Percentiles rank a stretch among this genome's conserved stretches.
Evolutionary conservation across 2,329 filamentous ascomycete genomes (phyloP).

Genomic region (Ophiostoma piceae): DNA sequence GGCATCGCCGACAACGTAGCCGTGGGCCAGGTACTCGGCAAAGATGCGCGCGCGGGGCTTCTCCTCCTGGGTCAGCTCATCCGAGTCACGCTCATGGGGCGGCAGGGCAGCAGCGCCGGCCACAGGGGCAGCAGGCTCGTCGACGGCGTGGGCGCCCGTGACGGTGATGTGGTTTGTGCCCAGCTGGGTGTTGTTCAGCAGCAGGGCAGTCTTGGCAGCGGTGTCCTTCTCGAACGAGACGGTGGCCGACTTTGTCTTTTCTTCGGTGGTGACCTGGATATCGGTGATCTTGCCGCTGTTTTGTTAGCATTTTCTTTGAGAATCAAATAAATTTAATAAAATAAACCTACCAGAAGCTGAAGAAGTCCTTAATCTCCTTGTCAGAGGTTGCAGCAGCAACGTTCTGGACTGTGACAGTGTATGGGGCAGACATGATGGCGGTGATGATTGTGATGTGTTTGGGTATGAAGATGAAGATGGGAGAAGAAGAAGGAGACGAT

Average conservation of each 20-base stretch:
- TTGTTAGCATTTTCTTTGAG: background rate
- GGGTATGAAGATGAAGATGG: background rate
- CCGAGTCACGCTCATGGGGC: slow-evolving; percentile 53
- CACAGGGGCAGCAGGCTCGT: slow-evolving; percentile 41
- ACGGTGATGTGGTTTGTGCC: slow-evolving; percentile 78
- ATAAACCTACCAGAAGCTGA: slow-evolving; percentile 73
- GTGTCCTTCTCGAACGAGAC: slow-evolving; percentile 97
- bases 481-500: background rate
- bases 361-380: slow-evolving; percentile 92
- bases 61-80: slow-evolving; percentile 87
- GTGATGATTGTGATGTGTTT: background rate
- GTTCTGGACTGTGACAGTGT: slow-evolving; percentile 65
- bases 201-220: slow-evolving; percentile 90
- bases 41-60: slow-evolving; percentile 92
- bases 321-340: too few species aligned
- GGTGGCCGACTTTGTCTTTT: slow-evolving; percentile 73
- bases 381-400: slow-evolving; percentile 78
- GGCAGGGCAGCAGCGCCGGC: slow-evolving; percentile 43
- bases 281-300: slow-evolving; percentile 81
- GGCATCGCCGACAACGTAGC: slow-evolving; percentile 72
- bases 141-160: slow-evolving; percentile 58
- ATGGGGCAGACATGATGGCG: slow-evolving; percentile 27
- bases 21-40: slow-evolving; percentile 93
- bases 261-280: slow-evolving; percentile 66
- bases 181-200: slow-evolving; percentile 94